Conservation (phyloP, 192 early-diverging fungal species). For the Backusella macrospora region DNA sequence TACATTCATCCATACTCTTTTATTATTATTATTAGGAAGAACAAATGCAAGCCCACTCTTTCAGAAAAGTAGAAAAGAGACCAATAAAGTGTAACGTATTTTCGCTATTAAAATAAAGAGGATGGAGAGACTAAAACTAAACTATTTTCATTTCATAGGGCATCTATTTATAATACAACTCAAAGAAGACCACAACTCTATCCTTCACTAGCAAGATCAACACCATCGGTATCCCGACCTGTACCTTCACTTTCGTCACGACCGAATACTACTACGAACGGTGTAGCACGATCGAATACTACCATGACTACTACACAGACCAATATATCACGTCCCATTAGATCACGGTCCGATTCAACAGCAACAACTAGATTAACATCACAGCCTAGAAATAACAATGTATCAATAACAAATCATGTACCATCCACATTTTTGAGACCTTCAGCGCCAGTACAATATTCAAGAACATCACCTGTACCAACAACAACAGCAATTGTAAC, state of each 20-base stretch:
- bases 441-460: neutral
- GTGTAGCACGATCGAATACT: no score
- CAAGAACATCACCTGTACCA: neutral
- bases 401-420: no score
- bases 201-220: neutral
- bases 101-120: neutral
- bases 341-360: no score
- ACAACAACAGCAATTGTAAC: neutral
- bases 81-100: constrained; percentile 14
- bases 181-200: neutral
- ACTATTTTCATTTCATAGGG: neutral
- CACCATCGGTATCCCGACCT: neutral
- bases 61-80: constrained; percentile 5
- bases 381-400: no score
- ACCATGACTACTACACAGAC: no score
- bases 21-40: neutral
- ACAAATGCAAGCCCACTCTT: constrained; percentile 1
- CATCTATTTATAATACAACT: constrained; percentile 1
- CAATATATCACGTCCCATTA: no score
- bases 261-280: no score
- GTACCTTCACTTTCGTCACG: neutral
- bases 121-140: neutral
- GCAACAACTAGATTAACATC: no score
- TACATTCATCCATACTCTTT: neutral
- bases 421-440: no score